Conservation (phyloP, 768 basidiomycete species). For the Lactarius deliciosus region DNA sequence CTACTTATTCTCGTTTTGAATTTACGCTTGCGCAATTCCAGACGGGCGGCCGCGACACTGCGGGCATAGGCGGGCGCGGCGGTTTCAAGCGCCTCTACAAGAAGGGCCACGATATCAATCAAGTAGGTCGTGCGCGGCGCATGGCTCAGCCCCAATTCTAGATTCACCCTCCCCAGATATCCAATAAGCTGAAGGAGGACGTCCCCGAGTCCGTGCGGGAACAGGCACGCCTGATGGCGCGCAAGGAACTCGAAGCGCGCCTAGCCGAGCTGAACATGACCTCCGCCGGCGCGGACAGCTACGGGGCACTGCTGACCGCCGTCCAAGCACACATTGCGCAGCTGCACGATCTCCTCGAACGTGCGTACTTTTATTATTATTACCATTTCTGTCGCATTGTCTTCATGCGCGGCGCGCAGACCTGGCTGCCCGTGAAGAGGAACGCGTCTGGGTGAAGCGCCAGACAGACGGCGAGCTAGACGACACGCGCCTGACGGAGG, state of each 20-base stretch:
- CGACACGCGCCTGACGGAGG: constrained; percentile 63
- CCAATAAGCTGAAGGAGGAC: constrained; percentile 53
- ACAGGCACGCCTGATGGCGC: constrained; percentile 64
- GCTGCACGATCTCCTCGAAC: constrained; percentile 60
- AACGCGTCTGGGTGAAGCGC: constrained; percentile 68
- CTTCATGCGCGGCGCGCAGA: constrained; percentile 38
- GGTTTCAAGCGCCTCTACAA: constrained; percentile 61
- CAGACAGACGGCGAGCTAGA: constrained; percentile 72
- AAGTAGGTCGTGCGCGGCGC: constrained; percentile 38
- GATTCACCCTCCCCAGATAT: constrained; percentile 38
- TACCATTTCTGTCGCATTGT: neutral
- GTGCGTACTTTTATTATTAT: constrained; percentile 37
- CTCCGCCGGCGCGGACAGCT: constrained; percentile 53
- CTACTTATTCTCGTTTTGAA: neutral
- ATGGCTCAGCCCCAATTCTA: neutral
- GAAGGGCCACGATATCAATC: constrained; percentile 63
- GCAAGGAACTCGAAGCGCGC: constrained; percentile 57
- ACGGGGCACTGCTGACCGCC: constrained; percentile 50
- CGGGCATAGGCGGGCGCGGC: constrained; percentile 64
- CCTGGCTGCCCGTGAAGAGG: constrained; percentile 66
- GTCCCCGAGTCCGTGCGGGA: constrained; percentile 63
- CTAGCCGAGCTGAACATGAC: constrained; percentile 66
- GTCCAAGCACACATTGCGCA: constrained; percentile 62
- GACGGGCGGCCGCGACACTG: constrained; percentile 67
- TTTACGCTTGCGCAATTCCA: constrained; percentile 29